Base-by-base conservation (phyloP, 805 yeast species). In the Saturnispora sekii region DNA sequence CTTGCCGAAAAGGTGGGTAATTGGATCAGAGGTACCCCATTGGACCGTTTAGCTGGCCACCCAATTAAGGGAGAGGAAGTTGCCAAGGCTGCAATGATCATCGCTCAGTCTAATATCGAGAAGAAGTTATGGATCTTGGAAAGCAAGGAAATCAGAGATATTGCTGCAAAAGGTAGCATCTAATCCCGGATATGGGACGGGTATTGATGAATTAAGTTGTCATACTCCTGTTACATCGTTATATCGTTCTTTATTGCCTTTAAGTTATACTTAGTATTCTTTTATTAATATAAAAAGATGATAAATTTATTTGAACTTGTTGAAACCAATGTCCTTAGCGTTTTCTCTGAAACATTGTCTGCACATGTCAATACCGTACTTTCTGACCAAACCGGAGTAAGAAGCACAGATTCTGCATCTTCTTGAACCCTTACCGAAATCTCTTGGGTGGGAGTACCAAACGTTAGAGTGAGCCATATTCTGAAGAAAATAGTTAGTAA, bases 361-460 rank as follows among this genome's bases (percentile, higher is more conserved):
- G 79, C 97, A 90, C 81, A 93, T 81, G 89, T 88, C 83, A 69
- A 93, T 78, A 69, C 95, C 98, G 93, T 93, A 93, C 81, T 93
- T 93, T 87, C 99, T 90, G 82, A 93, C 86, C 73, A 93, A 85
- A 81, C 97, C 97, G 64, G 86, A 73, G 89, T 90, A 97, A 74
- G 97, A 86, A 66, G 95, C 79, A 72, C 96, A 87, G 80, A 90
- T 89, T 75, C 97, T 93, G 81, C 97, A 93, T 79, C 86, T 93
- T 80, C 99, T 95, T 67, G 97, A 85, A 78, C 99, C 99, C 86
- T 93, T 93, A 76, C 98, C 98, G 88, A 79, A 90, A 77, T 84
- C 89, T 86, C 97, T 87, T 82, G 99, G 98, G 95, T 93, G 98
- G 73, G 97, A 89, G 83, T 75, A 93, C 99, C 99, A 93, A 82